Percentiles rank a stretch among this genome's conserved stretches.
These are phyloP conservation scores for Monosporascus ibericus DNA, from an alignment of 2,329 filamentous ascomycete genomes.

Conservation along the genomic window DNA sequence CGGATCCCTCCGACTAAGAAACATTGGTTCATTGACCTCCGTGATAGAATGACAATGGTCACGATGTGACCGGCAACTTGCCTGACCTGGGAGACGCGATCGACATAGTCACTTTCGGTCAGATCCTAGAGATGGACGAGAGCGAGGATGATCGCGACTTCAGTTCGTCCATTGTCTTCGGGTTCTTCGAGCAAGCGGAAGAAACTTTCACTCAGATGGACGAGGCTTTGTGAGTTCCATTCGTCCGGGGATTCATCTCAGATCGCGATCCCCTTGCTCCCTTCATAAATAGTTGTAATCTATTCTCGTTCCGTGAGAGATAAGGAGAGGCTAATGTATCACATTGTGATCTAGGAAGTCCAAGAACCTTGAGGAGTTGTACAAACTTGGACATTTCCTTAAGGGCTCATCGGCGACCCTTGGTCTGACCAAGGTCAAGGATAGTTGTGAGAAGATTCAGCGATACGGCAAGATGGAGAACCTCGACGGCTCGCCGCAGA, in stretches of 20 bases:
- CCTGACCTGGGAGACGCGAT: constrained; percentile 68
- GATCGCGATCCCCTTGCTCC: neutral
- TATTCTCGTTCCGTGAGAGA: neutral
- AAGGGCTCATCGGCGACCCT: constrained; percentile 96
- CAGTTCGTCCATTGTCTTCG: constrained; percentile 79
- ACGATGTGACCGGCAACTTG: constrained; percentile 37
- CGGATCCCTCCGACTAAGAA: neutral
- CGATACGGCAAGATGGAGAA: constrained; percentile 82
- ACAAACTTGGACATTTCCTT: constrained; percentile 85
- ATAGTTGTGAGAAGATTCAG: constrained; percentile 95
- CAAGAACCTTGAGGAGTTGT: constrained; percentile 68
- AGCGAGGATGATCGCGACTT: constrained; percentile 80
- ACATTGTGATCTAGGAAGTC: constrained; percentile 46
- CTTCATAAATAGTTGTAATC: neutral
- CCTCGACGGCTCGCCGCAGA: constrained; percentile 62
- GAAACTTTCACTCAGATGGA: constrained; percentile 85
- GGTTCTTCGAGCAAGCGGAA: constrained; percentile 89
- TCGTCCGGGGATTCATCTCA: constrained; percentile 3
- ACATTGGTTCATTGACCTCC: constrained; percentile 2
- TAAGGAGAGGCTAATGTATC: constrained; percentile 13
- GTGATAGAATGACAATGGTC: constrained; percentile 41
- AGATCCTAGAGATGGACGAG: constrained; percentile 99
- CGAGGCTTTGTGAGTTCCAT: constrained; percentile 62
- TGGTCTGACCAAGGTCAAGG: constrained; percentile 82
- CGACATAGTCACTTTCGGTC: constrained; percentile 76